Percentiles rank a stretch among this genome's conserved stretches.
Evolutionary conservation across 2,329 filamentous ascomycete species (phyloP).

Genomic region (Dothidotthia symphoricarpi): DNA sequence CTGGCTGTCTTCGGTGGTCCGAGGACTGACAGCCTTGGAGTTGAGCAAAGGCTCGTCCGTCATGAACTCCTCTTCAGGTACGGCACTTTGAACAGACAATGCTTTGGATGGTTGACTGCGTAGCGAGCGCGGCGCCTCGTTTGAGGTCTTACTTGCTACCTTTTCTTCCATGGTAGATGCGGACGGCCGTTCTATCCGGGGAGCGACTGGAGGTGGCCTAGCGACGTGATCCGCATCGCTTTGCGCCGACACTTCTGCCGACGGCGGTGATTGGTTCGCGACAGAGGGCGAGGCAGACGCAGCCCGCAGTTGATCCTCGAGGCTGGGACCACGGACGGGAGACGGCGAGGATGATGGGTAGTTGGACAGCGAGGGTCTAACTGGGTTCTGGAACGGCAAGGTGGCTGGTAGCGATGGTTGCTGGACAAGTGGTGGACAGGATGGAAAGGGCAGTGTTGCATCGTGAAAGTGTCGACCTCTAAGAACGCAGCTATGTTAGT

Average conservation of each 20-base stretch:
- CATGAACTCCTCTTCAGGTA: conserved; percentile 11
- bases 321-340: conserved; percentile 19
- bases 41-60: conserved; percentile 18
- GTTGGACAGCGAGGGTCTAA: conserved; percentile 12
- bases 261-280: conserved; percentile 22
- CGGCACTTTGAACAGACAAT: conserved; percentile 4
- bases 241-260: conserved; percentile 15
- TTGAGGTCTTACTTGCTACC: conserved; percentile 10
- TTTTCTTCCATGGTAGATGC: conserved; percentile 16
- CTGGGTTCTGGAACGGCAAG: conserved; percentile 22
- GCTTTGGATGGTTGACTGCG: conserved; percentile 7
- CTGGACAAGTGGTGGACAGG: conserved; percentile 23
- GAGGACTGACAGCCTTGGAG: conserved; percentile 25
- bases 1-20: conserved; percentile 33
- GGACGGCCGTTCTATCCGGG: conserved; percentile 10
- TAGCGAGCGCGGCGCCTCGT: conserved; percentile 5
- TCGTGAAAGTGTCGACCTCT: conserved; percentile 60
- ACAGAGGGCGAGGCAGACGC: conserved; percentile 38
- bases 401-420: conserved; percentile 26
- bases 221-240: conserved; percentile 13
- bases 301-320: conserved; percentile 37
- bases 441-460: conserved; percentile 49
- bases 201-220: conserved; percentile 8
- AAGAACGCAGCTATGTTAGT: conserved; percentile 27
- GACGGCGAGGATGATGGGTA: conserved; percentile 25